A percentile compares a stretch with the other conserved stretches of the same genome.
phyloP scores from a whole-genome alignment of 2,329 filamentous ascomycete genomes.

The Colletotrichum incanum region DNA sequence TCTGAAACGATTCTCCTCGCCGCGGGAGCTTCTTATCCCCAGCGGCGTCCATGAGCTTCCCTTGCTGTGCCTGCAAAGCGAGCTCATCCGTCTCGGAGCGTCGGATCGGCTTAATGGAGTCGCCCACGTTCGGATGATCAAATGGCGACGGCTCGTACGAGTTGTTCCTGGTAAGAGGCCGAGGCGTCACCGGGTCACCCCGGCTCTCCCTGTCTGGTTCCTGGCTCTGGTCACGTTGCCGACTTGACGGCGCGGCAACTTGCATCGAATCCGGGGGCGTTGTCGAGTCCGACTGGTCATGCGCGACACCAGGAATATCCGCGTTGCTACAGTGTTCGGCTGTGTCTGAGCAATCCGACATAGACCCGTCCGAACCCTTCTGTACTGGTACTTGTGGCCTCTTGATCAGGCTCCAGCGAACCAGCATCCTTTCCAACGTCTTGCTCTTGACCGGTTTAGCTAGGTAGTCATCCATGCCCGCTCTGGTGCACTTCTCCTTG shows the following conservation, averaged over 20 bases:
- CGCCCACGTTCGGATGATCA: constrained; percentile 51
- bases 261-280: neutral
- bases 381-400: constrained; percentile 43
- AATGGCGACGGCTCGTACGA: constrained; percentile 61
- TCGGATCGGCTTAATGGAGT: constrained; percentile 53
- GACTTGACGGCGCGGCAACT: neutral
- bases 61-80: constrained; percentile 61
- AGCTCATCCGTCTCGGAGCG: constrained; percentile 58
- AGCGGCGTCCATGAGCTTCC: constrained; percentile 64
- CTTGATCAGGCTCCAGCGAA: constrained; percentile 73
- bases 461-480: constrained; percentile 84
- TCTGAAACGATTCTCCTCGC: constrained; percentile 54
- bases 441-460: constrained; percentile 81
- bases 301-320: constrained; percentile 56
- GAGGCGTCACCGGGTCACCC: constrained; percentile 57
- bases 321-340: constrained; percentile 60
- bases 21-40: constrained; percentile 54
- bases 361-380: constrained; percentile 43
- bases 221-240: neutral
- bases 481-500: constrained; percentile 79
- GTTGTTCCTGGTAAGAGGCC: constrained; percentile 56
- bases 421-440: constrained; percentile 78
- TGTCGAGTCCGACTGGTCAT: neutral
- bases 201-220: constrained; percentile 28
- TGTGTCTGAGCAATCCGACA: constrained; percentile 63